These are phyloP conservation scores for Pestalotiopsis sp. DNA, from an alignment of 2,329 filamentous ascomycete genomes.

Conservation along the genomic window DNA sequence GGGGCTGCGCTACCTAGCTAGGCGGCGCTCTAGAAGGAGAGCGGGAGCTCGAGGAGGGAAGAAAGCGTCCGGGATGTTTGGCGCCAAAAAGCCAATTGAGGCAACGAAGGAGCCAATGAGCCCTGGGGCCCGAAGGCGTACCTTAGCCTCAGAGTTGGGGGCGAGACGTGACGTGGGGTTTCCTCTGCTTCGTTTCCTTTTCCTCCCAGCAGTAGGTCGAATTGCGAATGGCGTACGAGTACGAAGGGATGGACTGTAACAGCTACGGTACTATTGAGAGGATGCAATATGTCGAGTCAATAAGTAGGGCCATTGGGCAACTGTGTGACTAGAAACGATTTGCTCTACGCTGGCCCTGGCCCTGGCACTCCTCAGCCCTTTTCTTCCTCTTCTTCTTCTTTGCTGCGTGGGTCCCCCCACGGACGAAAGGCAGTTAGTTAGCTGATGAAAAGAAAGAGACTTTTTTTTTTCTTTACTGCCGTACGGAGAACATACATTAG, in stretches of 20 bases:
- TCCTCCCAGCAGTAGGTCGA: too few relatives aligned
- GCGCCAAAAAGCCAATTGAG: background rate
- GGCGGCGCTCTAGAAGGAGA: background rate
- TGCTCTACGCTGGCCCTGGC: background rate
- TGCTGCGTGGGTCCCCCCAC: background rate
- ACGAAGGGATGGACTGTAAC: too few relatives aligned
- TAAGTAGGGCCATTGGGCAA: too few relatives aligned
- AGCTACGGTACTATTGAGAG: too few relatives aligned
- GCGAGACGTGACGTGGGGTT: background rate
- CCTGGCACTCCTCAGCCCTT: background rate
- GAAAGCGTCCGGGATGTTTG: background rate
- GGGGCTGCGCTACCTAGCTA: too few relatives aligned
- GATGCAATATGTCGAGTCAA: too few relatives aligned
- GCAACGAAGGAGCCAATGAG: background rate
- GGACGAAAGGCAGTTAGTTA: background rate
- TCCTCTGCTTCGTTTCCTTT: background rate
- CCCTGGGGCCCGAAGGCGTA: background rate
- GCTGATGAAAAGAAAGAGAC: too few relatives aligned
- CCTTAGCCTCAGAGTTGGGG: background rate
- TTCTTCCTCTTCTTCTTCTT: background rate
- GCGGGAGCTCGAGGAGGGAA: background rate
- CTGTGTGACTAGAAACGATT: background rate
- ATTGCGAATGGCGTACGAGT: too few relatives aligned
- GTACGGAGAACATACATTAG: too few relatives aligned
- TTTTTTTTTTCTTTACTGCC: too few relatives aligned